A percentile compares a stretch with the other conserved stretches of the same genome.
phyloP scores from a whole-genome alignment of 129 eudicot species.

The Smallanthus sonchifolius region DNA sequence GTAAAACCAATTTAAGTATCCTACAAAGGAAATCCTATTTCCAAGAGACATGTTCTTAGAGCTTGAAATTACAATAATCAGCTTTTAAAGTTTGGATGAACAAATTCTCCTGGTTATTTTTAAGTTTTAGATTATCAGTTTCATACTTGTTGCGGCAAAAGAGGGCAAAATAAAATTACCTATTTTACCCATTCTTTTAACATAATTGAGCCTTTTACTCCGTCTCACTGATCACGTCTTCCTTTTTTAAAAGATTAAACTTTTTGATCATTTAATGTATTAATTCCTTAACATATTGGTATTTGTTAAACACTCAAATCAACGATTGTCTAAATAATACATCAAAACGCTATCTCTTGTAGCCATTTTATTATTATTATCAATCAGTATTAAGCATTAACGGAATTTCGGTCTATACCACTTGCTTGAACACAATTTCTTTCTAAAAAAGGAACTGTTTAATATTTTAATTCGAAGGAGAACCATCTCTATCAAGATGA shows the following conservation, averaged over 20 bases:
- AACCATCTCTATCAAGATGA: no score
- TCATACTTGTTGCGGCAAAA: background rate
- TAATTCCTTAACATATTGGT: background rate
- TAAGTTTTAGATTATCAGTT: background rate
- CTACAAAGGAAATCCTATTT: background rate
- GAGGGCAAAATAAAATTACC: background rate
- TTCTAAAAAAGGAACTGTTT: no score
- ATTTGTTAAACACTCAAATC: background rate
- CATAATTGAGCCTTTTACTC: background rate
- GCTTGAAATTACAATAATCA: slow-evolving; percentile 3
- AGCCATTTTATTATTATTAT: background rate
- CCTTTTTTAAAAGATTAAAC: background rate
- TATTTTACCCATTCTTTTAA: background rate
- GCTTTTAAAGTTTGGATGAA: background rate
- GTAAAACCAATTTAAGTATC: background rate
- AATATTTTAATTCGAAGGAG: no score
- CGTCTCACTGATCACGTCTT: background rate
- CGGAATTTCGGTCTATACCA: no score
- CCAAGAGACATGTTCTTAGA: background rate
- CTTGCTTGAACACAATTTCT: no score
- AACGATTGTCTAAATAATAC: background rate
- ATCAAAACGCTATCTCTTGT: background rate
- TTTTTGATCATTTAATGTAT: background rate
- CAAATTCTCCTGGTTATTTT: background rate
- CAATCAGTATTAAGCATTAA: no score